Evolutionary conservation across 1,139 yeast species (phyloP).

Genomic region (Meyerozyma elateridarum): DNA sequence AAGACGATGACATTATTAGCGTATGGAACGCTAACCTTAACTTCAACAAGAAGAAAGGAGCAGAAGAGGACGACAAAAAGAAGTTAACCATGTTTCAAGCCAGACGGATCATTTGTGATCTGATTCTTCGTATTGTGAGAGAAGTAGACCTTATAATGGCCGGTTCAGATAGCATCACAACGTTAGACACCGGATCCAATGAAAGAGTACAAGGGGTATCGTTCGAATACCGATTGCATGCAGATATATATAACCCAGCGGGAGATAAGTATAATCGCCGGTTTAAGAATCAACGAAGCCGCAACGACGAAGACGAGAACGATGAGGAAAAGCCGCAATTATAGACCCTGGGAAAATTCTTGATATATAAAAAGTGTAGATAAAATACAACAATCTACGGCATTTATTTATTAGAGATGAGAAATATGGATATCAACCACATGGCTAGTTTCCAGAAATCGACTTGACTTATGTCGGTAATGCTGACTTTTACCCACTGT

Average conservation of each 20-base stretch:
- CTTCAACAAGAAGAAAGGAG: slow-evolving; percentile 19
- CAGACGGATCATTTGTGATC: slow-evolving; percentile 46
- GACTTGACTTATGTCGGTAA: no score
- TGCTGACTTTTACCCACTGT: no score
- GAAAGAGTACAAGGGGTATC: slow-evolving; percentile 43
- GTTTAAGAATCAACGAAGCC: slow-evolving; percentile 7
- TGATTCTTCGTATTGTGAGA: slow-evolving; percentile 41
- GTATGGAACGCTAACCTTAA: slow-evolving; percentile 52
- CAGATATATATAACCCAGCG: slow-evolving; percentile 26
- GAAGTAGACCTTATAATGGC: slow-evolving; percentile 44
- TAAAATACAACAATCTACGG: no score
- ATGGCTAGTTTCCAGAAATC: no score
- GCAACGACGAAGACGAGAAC: slow-evolving; percentile 10
- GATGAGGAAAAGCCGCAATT: slow-evolving; percentile 10
- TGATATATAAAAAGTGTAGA: no score
- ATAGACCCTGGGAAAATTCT: no score
- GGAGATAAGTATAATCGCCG: slow-evolving; percentile 7
- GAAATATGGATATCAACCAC: no score
- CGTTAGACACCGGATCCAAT: slow-evolving; percentile 31
- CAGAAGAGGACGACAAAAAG: slow-evolving; percentile 16
- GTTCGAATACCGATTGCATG: slow-evolving; percentile 43
- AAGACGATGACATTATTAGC: slow-evolving; percentile 46
- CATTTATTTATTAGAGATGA: no score
- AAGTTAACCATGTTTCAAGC: slow-evolving; percentile 43
- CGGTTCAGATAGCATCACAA: slow-evolving; percentile 29